Conservation (phyloP, 2,329 filamentous ascomycete genomes). For the Penicillium italicum region DNA sequence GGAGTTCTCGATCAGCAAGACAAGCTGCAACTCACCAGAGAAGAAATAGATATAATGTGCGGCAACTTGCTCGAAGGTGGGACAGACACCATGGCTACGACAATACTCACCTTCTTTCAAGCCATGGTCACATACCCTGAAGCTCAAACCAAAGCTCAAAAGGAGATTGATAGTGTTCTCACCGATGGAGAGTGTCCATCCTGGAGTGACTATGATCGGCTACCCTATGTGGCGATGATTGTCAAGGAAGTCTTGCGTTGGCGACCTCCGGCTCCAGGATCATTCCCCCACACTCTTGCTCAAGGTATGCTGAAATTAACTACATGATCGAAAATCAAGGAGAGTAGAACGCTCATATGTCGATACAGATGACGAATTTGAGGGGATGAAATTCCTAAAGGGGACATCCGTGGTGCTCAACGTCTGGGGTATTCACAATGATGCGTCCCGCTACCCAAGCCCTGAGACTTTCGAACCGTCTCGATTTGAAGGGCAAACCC, state of each 20-base stretch:
- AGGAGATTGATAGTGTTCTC: constrained; percentile 50
- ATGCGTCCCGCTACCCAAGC: background rate
- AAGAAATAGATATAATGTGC: no score
- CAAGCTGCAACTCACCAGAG: no score
- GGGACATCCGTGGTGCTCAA: constrained; percentile 47
- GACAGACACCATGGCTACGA: no score
- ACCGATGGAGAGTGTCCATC: constrained; percentile 49
- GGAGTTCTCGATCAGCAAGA: no score
- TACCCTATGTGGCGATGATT: constrained; percentile 47
- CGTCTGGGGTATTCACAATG: constrained; percentile 46
- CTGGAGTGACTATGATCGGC: constrained; percentile 28
- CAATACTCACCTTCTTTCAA: no score
- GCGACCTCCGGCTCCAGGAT: constrained; percentile 40
- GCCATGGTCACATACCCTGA: no score
- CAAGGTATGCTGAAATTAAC: constrained; percentile 3
- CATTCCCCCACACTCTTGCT: constrained; percentile 14
- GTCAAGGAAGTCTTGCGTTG: constrained; percentile 57
- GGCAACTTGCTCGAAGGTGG: no score
- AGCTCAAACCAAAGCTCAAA: constrained; percentile 40
- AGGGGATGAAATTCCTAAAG: constrained; percentile 47
- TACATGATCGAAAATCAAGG: background rate
- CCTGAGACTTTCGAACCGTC: no score
- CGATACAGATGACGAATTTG: constrained; percentile 33
- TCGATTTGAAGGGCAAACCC: no score
- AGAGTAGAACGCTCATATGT: background rate